These are phyloP conservation scores for Euphorbia corollata DNA, from an alignment of 441 rosid genomes.

Conservation along the genomic window DNA sequence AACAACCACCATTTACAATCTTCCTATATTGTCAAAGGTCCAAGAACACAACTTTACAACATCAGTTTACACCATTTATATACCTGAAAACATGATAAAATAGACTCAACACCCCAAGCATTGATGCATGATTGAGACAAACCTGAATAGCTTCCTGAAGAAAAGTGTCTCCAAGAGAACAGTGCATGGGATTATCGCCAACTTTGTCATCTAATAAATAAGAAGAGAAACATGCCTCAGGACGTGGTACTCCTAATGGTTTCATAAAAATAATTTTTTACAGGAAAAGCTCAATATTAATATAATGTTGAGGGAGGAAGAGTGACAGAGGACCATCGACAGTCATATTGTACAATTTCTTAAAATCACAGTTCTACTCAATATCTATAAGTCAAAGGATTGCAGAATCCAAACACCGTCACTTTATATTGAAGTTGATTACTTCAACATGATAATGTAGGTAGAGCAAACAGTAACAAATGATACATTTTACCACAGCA, in stretches of 20 bases:
- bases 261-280: background rate
- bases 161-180: conserved; percentile 94
- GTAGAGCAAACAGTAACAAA: background rate
- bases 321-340: background rate
- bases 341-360: background rate
- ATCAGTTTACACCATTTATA: background rate
- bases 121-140: conserved; percentile 19
- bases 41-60: background rate
- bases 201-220: conserved; percentile 76
- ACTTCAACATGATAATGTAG: background rate
- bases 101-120: background rate
- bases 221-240: conserved; percentile 12
- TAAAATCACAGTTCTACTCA: background rate
- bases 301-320: background rate
- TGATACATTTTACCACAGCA: background rate
- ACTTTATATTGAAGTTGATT: background rate
- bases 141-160: conserved; percentile 95
- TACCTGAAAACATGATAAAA: conserved; percentile 4
- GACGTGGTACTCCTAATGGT: conserved; percentile 9
- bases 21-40: background rate
- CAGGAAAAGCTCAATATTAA: background rate
- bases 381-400: background rate
- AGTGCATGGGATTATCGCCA: conserved; percentile 97
- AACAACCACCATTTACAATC: background rate
- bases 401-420: background rate